These are phyloP conservation scores for Chlorella sp. DNA, from an alignment of 139 green algal genomes.

Conservation along the genomic window DNA sequence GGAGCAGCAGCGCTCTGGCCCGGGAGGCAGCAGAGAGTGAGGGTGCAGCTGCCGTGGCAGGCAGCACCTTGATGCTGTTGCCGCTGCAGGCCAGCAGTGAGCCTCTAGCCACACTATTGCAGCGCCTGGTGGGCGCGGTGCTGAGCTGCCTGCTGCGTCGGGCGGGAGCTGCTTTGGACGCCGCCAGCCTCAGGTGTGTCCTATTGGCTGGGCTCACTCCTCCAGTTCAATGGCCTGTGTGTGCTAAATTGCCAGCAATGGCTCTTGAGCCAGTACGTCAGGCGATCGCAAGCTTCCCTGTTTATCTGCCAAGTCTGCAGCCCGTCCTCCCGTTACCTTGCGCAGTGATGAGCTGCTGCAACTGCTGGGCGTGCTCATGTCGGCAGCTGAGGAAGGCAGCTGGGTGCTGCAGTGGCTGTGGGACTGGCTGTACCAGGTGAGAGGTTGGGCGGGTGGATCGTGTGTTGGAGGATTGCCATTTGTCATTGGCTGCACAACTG, in stretches of 20 bases:
- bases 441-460: background rate
- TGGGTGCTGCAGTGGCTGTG: conserved; percentile 42
- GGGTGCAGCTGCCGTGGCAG: background rate
- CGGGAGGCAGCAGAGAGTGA: background rate
- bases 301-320: no score
- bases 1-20: background rate
- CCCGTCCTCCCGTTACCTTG: background rate
- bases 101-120: background rate
- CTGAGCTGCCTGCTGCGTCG: conserved; percentile 36
- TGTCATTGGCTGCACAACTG: no score
- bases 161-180: background rate
- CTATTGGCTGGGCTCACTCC: no score
- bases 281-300: background rate
- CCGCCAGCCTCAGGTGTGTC: conserved; percentile 4
- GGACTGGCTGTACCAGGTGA: conserved; percentile 36
- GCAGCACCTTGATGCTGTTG: conserved; percentile 23
- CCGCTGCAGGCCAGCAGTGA: conserved; percentile 11
- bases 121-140: background rate
- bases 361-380: conserved; percentile 36
- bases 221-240: no score
- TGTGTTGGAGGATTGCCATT: no score
- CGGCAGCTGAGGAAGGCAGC: conserved; percentile 1
- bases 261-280: no score
- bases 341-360: conserved; percentile 29
- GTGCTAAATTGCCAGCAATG: no score